Percentiles rank a stretch among this genome's conserved stretches.
Evolutionary conservation across 306 rosid species (phyloP).

Genomic region (Sophora flavescens): DNA sequence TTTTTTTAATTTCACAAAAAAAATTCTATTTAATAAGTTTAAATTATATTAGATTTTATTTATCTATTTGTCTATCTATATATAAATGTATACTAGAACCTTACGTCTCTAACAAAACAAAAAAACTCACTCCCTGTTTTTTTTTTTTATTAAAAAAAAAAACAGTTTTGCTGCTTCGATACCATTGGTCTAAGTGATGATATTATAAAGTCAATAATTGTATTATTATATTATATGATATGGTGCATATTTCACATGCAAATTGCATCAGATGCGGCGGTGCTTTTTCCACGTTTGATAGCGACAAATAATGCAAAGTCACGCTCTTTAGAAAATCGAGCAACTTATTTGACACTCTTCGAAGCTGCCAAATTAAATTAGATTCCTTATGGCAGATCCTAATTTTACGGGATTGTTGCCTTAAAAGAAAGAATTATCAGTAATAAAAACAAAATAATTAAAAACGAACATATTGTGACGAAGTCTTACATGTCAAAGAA

Average conservation of each 20-base stretch:
- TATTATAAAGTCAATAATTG: conserved; percentile 22
- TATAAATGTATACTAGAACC: no score
- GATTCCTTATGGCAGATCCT: neutral
- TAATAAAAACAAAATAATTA: neutral
- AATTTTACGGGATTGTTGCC: neutral
- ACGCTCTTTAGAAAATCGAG: neutral
- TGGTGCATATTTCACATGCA: conserved; percentile 45
- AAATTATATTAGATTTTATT: no score
- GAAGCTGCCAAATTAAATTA: neutral
- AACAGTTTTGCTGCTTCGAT: no score
- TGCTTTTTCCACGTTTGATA: neutral
- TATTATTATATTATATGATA: neutral
- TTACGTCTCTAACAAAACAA: no score
- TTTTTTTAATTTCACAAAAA: neutral
- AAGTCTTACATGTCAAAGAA: conserved; percentile 89
- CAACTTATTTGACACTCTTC: neutral
- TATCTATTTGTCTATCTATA: no score
- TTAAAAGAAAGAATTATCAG: no score
- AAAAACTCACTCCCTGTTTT: neutral
- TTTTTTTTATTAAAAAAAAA: no score
- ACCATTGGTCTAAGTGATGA: neutral
- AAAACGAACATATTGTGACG: no score
- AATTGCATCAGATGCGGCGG: conserved; percentile 39
- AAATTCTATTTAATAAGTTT: neutral
- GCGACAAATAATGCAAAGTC: conserved; percentile 25